These are phyloP conservation scores for Geranium brycei DNA, from an alignment of 345 rosid species.

Conservation along the genomic window DNA sequence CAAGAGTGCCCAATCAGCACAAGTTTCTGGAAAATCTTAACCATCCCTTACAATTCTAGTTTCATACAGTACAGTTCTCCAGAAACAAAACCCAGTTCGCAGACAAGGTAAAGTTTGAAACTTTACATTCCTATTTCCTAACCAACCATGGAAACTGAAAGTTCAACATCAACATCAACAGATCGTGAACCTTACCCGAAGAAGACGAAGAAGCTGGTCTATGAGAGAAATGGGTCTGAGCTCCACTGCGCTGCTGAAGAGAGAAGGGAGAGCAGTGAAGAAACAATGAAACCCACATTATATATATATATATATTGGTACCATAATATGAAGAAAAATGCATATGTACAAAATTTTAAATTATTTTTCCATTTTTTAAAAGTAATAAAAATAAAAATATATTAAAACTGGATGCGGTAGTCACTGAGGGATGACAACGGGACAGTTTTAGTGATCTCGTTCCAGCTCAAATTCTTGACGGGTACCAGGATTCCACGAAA, in stretches of 20 bases:
- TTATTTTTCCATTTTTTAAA: too few relatives aligned
- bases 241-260: not conserved
- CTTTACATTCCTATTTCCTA: not conserved
- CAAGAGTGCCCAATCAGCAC: not conserved
- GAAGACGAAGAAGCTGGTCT: constrained; percentile 23
- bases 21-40: not conserved
- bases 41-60: not conserved
- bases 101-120: not conserved
- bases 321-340: too few relatives aligned
- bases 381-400: too few relatives aligned
- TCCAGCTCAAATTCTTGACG: too few relatives aligned
- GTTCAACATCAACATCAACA: not conserved
- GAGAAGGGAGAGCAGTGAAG: constrained; percentile 1
- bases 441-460: too few relatives aligned
- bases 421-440: too few relatives aligned
- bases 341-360: too few relatives aligned
- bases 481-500: too few relatives aligned
- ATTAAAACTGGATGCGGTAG: too few relatives aligned
- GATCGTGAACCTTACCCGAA: constrained; percentile 22
- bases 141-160: not conserved
- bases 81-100: not conserved
- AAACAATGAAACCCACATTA: not conserved
- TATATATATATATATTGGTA: too few relatives aligned
- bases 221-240: constrained; percentile 12
- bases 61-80: not conserved